Evolutionary conservation across 257 asterid genomes (phyloP).

Genomic region (Handroanthus guayacan): DNA sequence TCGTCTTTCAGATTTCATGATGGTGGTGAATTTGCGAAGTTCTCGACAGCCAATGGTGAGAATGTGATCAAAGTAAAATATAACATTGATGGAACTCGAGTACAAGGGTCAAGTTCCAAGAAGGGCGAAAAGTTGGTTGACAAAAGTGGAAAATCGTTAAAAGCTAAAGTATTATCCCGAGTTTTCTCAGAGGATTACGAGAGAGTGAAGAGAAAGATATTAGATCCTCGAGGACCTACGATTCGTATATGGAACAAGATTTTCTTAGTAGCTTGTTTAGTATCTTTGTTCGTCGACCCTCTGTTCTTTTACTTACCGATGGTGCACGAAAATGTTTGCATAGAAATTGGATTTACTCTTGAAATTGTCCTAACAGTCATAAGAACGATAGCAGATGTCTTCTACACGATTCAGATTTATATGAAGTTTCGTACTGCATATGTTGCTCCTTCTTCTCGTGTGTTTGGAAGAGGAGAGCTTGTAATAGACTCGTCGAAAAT

Average conservation of each 20-base stretch:
- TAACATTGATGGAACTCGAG: constrained; percentile 56
- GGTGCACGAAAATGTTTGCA: constrained; percentile 63
- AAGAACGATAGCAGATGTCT: constrained; percentile 79
- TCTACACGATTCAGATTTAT: constrained; percentile 76
- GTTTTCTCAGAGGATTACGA: constrained; percentile 96
- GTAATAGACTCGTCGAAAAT: constrained; percentile 80
- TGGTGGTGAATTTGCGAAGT: constrained; percentile 56
- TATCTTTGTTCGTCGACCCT: constrained; percentile 92
- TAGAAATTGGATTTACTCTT: constrained; percentile 68
- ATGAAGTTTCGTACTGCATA: constrained; percentile 80
- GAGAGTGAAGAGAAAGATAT: constrained; percentile 68
- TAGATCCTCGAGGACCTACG: constrained; percentile 88
- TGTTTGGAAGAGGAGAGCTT: constrained; percentile 98
- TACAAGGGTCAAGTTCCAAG: constrained; percentile 48
- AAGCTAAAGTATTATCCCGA: constrained; percentile 78
- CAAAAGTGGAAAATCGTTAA: constrained; percentile 57
- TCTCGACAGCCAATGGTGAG: constrained; percentile 53
- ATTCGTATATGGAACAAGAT: constrained; percentile 91
- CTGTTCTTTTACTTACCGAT: constrained; percentile 84
- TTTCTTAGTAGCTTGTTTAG: constrained; percentile 81
- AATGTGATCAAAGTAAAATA: constrained; percentile 61
- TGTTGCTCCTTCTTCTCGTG: constrained; percentile 98
- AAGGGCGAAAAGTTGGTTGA: constrained; percentile 42
- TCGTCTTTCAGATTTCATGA: constrained; percentile 67
- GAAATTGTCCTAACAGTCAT: constrained; percentile 69